Evolutionary conservation across 192 early-diverging fungal genomes (phyloP).

Genomic region (Linnemannia hyalina): DNA sequence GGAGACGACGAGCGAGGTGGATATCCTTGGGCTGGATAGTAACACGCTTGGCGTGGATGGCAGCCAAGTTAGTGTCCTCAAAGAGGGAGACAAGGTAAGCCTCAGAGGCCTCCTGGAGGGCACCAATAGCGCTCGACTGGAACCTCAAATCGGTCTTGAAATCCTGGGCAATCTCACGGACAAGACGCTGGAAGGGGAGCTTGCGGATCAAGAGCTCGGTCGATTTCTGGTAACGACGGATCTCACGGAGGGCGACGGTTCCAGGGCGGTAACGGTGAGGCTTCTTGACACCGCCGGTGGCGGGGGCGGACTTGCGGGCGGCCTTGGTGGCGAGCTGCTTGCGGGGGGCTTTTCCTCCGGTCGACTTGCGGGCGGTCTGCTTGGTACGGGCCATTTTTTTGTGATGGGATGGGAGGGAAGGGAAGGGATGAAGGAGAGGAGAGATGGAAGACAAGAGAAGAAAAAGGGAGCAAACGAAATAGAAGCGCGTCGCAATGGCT

Average conservation of each 20-base stretch:
- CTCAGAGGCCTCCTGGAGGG: conserved; percentile 97
- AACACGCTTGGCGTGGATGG: conserved; percentile 98
- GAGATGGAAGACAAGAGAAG: not conserved
- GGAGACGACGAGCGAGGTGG: conserved; percentile 96
- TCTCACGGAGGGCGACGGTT: conserved; percentile 91
- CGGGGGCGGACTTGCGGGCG: conserved; percentile 92
- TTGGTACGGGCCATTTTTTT: conserved; percentile 70
- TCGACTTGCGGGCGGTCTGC: conserved; percentile 98
- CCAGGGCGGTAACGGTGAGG: conserved; percentile 87
- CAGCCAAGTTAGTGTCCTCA: conserved; percentile 98
- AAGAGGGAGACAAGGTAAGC: conserved; percentile 89
- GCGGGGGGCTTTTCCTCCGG: conserved; percentile 98
- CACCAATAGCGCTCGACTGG: conserved; percentile 98
- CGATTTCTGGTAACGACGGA: conserved; percentile 95
- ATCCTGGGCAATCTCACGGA: conserved; percentile 98
- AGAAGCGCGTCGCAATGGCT: not conserved
- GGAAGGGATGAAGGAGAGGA: not conserved
- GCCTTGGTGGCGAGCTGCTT: conserved; percentile 97
- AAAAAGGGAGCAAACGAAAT: not conserved
- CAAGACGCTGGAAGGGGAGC: conserved; percentile 95
- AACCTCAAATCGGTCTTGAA: conserved; percentile 99
- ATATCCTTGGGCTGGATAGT: conserved; percentile 99
- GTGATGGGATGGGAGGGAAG: conserved; percentile 49
- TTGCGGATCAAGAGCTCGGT: conserved; percentile 94
- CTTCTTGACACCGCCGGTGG: conserved; percentile 95